Conservation (phyloP, 345 rosid genomes). For the Populus ilicifolia region DNA sequence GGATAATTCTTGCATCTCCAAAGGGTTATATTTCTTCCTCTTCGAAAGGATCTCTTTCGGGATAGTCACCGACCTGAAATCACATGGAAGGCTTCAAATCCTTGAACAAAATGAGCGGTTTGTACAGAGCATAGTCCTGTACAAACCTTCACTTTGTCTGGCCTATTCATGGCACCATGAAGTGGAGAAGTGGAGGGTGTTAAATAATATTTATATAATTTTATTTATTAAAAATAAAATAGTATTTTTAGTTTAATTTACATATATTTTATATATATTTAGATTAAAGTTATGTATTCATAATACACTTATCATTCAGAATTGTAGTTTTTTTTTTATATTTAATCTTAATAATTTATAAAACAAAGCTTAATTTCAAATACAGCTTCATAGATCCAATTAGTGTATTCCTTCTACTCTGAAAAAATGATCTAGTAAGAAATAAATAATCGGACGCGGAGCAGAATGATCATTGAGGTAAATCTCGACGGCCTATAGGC, state of each 20-base stretch:
- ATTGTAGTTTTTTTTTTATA: too few relatives aligned
- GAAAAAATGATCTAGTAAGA: conserved; percentile 14
- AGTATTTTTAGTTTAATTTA: too few relatives aligned
- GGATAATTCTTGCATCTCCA: neutral
- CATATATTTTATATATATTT: too few relatives aligned
- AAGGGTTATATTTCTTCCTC: conserved; percentile 64
- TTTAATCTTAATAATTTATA: too few relatives aligned
- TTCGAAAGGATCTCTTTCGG: conserved; percentile 79
- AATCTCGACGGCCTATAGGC: neutral
- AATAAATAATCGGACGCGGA: neutral
- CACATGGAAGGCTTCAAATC: neutral
- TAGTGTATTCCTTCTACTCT: conserved; percentile 82
- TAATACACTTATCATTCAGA: too few relatives aligned
- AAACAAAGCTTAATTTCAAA: too few relatives aligned
- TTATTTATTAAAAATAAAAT: too few relatives aligned
- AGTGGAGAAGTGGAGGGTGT: too few relatives aligned
- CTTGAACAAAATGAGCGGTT: neutral
- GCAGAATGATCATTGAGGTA: neutral
- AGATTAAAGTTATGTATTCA: too few relatives aligned
- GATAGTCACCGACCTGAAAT: conserved; percentile 80
- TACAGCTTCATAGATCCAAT: too few relatives aligned
- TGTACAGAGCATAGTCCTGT: neutral
- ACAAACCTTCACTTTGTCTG: conserved; percentile 89
- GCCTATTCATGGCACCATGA: conserved; percentile 79
- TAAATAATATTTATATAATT: too few relatives aligned